Conservation (phyloP, 805 yeast genomes). For the Lipomyces kockii region DNA sequence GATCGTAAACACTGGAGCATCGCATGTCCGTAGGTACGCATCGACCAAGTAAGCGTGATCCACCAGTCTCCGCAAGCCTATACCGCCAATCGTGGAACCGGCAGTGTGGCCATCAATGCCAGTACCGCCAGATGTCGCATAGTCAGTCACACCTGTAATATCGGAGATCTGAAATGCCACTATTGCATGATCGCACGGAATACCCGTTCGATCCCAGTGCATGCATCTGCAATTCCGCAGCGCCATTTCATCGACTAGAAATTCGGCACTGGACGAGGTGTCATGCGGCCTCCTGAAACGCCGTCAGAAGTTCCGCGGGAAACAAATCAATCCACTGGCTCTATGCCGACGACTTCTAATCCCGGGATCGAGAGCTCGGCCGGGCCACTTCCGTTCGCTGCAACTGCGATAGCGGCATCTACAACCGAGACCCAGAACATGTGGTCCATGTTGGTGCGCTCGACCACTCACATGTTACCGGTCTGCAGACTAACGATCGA, state of each 20-base stretch:
- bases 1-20: too few species aligned
- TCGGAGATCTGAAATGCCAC: too few species aligned
- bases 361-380: not conserved
- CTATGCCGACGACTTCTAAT: not conserved
- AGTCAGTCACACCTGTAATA: not conserved
- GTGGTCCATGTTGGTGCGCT: not conserved
- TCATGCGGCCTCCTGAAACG: not conserved
- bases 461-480: not conserved
- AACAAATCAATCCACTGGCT: too few species aligned
- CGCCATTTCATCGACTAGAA: slow-evolving; percentile 7
- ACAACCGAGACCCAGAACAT: not conserved
- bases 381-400: not conserved
- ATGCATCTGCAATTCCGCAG: not conserved
- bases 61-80: too few species aligned
- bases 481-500: not conserved
- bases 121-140: not conserved
- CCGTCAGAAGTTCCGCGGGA: too few species aligned
- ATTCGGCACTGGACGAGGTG: not conserved
- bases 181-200: slow-evolving; percentile 5
- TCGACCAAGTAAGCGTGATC: too few species aligned
- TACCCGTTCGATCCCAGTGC: slow-evolving; percentile 3
- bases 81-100: too few species aligned
- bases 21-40: too few species aligned
- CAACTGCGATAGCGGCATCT: not conserved
- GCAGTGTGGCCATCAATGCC: too few species aligned